Evolutionary conservation across 495 filamentous ascomycete species (phyloP), one percentile per base, ranked within the genome.

Genomic region (Podospora appendiculata): DNA sequence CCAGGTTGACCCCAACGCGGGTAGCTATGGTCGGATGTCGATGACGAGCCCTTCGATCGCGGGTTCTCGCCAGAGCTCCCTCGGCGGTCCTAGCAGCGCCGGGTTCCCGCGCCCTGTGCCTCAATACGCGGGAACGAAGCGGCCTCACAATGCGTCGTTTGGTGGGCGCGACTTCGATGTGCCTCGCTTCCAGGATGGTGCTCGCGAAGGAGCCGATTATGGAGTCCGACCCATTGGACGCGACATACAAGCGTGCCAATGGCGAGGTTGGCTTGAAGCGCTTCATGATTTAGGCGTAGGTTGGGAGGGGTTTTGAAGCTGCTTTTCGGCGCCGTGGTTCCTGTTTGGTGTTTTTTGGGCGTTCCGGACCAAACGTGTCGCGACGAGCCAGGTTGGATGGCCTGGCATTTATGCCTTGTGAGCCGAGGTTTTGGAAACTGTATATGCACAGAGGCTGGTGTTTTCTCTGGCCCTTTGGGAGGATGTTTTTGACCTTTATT

Each of bases 91-190:
- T 2, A 19, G 39, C 2, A 51, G 32, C 45, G 45, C 42, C n/a
- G 46, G 51, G 10, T 41, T 44, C 4, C 35, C 48, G 5, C 57
- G 54, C 8, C 51, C 52, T 12, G 45, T 52, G 34, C 53, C 50
- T 11, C 9, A 45, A 13, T 50, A 60, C 33, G 65, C 65, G 3
- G 65, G 65, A 10, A 57, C 63, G 1, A 68, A 68, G 52, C 60
- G 65, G 1, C 47, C 56, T 4, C 61, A 58, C 50, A 63, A 58
- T 25, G 47, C 66, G 42, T 48, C 59, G 3, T 68, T 68, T 48
- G 32, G 25, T 25, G 25, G 53, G 18, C 41, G 19, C 0, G 57
- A 58, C 13, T 0, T 32, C 4, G 58, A 64, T 0, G n/a, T 19
- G 4, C 34, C 35, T 9, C 58, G 60, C 12, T 61, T 50, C 54